Percentiles rank a stretch among this genome's conserved stretches.
These are phyloP conservation scores for Circinella umbellata DNA, from an alignment of 371 early-diverging fungal species.

Conservation along the genomic window DNA sequence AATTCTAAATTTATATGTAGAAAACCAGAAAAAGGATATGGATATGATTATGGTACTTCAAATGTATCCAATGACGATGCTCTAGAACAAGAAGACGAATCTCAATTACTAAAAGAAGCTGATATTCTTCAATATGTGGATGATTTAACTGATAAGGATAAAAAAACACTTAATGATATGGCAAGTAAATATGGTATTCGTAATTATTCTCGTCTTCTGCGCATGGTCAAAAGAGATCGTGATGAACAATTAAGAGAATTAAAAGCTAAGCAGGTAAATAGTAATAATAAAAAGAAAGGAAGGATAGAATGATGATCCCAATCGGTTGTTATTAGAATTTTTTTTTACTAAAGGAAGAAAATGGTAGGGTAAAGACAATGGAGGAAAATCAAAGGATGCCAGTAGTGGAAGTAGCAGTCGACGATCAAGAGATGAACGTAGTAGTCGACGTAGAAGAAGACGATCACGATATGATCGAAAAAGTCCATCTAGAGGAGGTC, in stretches of 20 bases:
- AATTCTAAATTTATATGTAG: background rate
- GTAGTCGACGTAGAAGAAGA: conserved; percentile 14
- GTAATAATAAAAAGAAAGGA: too few species aligned
- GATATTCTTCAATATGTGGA: conserved; percentile 55
- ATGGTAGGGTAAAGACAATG: background rate
- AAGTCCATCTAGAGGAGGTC: conserved; percentile 21
- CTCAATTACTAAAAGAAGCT: conserved; percentile 43
- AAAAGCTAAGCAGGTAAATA: conserved; percentile 25
- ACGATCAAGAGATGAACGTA: conserved; percentile 18
- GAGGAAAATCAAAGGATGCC: conserved; percentile 9
- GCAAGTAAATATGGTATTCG: conserved; percentile 48
- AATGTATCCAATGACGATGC: conserved; percentile 18
- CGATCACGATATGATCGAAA: conserved; percentile 11
- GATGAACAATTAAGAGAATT: conserved; percentile 46
- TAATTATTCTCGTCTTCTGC: conserved; percentile 46
- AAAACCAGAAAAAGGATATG: conserved; percentile 13
- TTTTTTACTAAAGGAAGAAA: background rate
- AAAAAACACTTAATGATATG: conserved; percentile 45
- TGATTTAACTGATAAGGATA: conserved; percentile 49
- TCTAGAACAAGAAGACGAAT: conserved; percentile 32
- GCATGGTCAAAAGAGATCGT: conserved; percentile 49
- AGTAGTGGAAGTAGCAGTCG: conserved; percentile 4
- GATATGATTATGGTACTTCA: conserved; percentile 49
- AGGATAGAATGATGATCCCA: background rate
- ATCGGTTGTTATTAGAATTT: too few species aligned